Base-by-base conservation (phyloP, 2,329 filamentous ascomycete genomes). In the Ramularia collo-cygni region DNA sequence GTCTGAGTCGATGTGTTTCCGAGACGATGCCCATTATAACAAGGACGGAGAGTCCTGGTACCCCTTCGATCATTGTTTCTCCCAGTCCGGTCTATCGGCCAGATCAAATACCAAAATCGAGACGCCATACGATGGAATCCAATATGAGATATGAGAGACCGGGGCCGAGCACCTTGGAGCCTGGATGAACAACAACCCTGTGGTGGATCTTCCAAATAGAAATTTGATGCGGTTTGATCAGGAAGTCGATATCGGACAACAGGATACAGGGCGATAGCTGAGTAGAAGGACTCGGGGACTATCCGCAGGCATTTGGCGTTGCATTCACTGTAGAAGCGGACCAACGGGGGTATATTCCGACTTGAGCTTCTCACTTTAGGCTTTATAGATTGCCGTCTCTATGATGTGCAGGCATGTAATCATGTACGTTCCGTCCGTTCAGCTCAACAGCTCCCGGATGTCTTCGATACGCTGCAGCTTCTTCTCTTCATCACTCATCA, bases 401-500 rank as follows among this genome's bases (percentile, higher is more conserved):
- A 10, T 24, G 10, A 24, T 24, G 10, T 24, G 21, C 21, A 24
- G 21, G 6, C 21, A 24, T n/a, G 18, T 33, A 8, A 18, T 33
- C 8, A 18, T 17, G 16, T 18, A 16, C 30, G 16, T 13, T 16
- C n/a, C 8, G 15, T 37, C 32, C 16, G 15, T 27, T 47, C 39
- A 76, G 55, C 83, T 87, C 34, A 98, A 74, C 52, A 98, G 68
- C 64, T 95, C 85, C 64, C 83, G 90, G 51, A 96, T 88, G 65
- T 98, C 92, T 62, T 95, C 90, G 48, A 96, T 89, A 28, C 87
- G 74, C 61, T 92, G 84, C 46, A 87, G 70, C 59, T 81, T 87
- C 74, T 92, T 95, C 64, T 95, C 89, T 49, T 95, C 89, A 46
- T 95, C 88, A 39, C 74, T 83, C 78, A 95, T 93, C 79, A 98